phyloP scores from a whole-genome alignment of 306 rosid species.

The Fragaria ananassa region DNA sequence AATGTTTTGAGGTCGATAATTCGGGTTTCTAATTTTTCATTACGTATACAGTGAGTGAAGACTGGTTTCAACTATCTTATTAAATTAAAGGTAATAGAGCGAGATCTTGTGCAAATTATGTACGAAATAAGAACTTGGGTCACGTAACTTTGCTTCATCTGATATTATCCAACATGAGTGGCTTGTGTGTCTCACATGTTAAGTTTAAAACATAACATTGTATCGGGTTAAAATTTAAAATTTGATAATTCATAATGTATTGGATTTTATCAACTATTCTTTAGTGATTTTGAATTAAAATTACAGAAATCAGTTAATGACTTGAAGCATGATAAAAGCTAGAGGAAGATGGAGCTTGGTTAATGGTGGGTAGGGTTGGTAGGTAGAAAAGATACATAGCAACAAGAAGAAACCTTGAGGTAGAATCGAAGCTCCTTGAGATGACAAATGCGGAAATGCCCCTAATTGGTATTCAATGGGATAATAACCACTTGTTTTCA shows the following conservation, averaged over 20 bases:
- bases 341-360: not conserved
- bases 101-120: too few relatives aligned
- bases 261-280: not conserved
- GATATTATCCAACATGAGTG: not conserved
- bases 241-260: too few relatives aligned
- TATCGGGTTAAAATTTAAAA: not conserved
- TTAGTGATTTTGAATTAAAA: not conserved
- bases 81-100: not conserved
- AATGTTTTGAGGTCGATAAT: not conserved
- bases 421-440: constrained; percentile 18
- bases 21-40: not conserved
- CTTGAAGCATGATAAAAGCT: too few relatives aligned
- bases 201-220: not conserved
- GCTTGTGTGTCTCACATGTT: not conserved
- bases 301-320: too few relatives aligned
- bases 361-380: constrained; percentile 21
- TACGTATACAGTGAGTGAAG: too few relatives aligned
- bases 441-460: not conserved
- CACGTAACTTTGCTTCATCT: not conserved
- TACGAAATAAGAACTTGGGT: not conserved
- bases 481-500: not conserved
- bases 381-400: constrained; percentile 39
- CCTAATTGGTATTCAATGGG: not conserved
- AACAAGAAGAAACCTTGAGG: constrained; percentile 32
- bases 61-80: not conserved